Base-by-base conservation (phyloP, 2,329 filamentous ascomycete species). In the Verticillium dahliae region DNA sequence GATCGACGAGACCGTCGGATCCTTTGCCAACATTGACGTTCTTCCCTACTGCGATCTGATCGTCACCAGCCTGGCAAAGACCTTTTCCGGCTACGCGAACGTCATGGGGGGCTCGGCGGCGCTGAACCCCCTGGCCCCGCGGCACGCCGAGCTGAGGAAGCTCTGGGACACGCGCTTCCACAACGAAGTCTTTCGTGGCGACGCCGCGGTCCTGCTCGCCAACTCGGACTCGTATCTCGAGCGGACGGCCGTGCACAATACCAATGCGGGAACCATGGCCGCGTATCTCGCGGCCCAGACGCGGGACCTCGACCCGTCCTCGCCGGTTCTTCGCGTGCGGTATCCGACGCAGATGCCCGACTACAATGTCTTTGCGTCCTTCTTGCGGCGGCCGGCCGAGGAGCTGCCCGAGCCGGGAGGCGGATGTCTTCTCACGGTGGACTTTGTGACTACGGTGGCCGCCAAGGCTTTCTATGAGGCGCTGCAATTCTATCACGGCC, bases 61-160 rank as follows among this genome's bases (percentile, higher is more conserved):
- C 35, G 65, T 83, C 15, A 80, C 80, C 0, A 81, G 78, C 31
- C 73, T 86, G 15, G 86, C 83, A n/a, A 87, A 87, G 69, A 77
- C 78, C 1, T 86, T 88, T 67, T 83, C 74, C 63, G 85, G 85
- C 15, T 79, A 79, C 62, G 77, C 82, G 27, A 78, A 87, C 66
- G 79, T 82, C 57, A 80, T 86, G 74, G 82, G 74, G 38, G 84
- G 80, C n/a, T 79, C 77, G 58, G 66, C 77, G 18, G 74, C 80
- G 50, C 73, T 85, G 50, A 83, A 82, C 67, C 81, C 81, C 0
- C 67, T 74, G 3, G 81, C 78, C 0, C 64, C 68, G 2, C 71
- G 76, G 60, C 79, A 83, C 67, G 6, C 63, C 2, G 62, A 68
- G 22, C 71, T 85, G 10, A 71, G 71, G 58, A n/a, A 58, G 33